These are phyloP conservation scores for Kuraishia piskuri DNA, from an alignment of 805 yeast genomes.

Conservation along the genomic window DNA sequence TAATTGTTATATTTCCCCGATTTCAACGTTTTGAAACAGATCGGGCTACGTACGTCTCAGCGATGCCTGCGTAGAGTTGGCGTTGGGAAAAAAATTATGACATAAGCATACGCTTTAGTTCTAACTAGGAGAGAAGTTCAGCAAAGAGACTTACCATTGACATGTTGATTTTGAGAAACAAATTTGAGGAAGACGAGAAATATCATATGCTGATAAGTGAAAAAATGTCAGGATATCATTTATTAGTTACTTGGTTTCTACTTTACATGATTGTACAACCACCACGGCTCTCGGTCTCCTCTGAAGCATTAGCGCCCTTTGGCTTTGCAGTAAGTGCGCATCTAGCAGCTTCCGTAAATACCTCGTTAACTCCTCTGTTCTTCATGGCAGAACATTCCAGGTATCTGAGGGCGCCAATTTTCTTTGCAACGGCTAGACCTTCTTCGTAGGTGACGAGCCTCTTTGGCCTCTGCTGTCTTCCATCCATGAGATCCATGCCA, in stretches of 20 bases:
- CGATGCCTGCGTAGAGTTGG: not conserved
- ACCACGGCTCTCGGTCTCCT: constrained; percentile 29
- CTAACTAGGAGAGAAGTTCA: not conserved
- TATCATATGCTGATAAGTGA: no score
- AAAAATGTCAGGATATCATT: not conserved
- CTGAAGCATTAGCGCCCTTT: constrained; percentile 57
- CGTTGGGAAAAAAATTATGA: not conserved
- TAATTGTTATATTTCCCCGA: no score
- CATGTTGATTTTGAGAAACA: no score
- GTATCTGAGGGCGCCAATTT: constrained; percentile 89
- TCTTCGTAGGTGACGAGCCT: constrained; percentile 81
- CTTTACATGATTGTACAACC: constrained; percentile 12
- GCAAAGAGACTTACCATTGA: no score
- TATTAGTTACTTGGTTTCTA: not conserved
- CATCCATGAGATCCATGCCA: constrained; percentile 19
- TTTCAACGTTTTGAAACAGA: no score
- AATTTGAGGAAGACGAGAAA: not conserved
- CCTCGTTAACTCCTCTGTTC: constrained; percentile 98
- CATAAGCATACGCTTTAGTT: not conserved
- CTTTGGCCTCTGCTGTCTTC: constrained; percentile 13
- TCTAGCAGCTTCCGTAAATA: constrained; percentile 97
- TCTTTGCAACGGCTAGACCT: constrained; percentile 87
- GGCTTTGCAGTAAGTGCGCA: constrained; percentile 89
- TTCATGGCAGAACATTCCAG: constrained; percentile 95
- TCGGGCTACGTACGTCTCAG: not conserved